Percentiles rank a stretch among this genome's conserved stretches.
Conservation (phyloP, 805 yeast species). For the Candida tallmaniae region DNA sequence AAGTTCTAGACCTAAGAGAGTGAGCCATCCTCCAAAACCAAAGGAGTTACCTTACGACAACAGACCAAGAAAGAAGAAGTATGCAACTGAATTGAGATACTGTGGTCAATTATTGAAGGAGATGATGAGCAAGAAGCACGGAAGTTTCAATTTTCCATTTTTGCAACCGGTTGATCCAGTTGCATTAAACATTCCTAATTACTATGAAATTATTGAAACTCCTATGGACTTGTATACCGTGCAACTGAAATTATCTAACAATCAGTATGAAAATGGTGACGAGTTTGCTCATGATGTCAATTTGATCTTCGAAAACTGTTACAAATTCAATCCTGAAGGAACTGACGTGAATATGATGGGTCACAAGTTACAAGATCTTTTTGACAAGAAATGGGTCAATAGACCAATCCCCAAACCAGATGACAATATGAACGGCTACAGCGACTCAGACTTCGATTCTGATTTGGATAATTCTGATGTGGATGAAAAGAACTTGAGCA, state of each 20-base stretch:
- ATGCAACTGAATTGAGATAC: constrained; percentile 82
- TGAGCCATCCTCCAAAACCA: constrained; percentile 94
- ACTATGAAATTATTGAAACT: constrained; percentile 76
- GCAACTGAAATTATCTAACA: constrained; percentile 72
- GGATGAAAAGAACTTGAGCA: constrained; percentile 47
- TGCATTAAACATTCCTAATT: constrained; percentile 87
- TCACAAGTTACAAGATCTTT: constrained; percentile 79
- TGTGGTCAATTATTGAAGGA: constrained; percentile 82
- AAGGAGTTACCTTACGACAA: constrained; percentile 89
- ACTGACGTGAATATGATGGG: constrained; percentile 96
- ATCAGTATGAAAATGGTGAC: constrained; percentile 84
- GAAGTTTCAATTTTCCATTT: constrained; percentile 83
- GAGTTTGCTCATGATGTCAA: constrained; percentile 82
- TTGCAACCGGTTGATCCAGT: constrained; percentile 93
- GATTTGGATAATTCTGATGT: constrained; percentile 60
- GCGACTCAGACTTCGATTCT: constrained; percentile 36
- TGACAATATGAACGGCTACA: constrained; percentile 12
- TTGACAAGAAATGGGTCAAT: constrained; percentile 84
- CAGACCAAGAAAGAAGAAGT: constrained; percentile 88
- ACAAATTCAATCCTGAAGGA: constrained; percentile 92
- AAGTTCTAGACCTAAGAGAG: constrained; percentile 89
- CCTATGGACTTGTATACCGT: constrained; percentile 96
- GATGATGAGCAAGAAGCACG: constrained; percentile 75
- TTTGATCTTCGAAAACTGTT: constrained; percentile 84
- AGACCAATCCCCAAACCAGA: constrained; percentile 56